Base-by-base conservation (phyloP, 805 yeast species). In the Saturnispora dispora region DNA sequence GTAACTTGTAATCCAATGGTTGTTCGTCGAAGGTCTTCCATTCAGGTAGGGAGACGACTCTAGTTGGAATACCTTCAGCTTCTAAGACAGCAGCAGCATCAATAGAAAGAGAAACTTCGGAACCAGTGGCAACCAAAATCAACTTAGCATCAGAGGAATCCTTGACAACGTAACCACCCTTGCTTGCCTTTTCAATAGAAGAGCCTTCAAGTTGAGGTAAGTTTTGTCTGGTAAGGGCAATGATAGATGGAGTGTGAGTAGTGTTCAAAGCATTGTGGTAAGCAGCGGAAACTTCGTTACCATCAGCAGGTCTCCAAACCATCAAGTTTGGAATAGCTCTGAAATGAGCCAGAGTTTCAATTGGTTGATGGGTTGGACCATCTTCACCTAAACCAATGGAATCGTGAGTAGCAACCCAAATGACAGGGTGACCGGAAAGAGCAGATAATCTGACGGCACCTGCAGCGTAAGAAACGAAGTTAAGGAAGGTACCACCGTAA, bases 401-500 rank as follows among this genome's bases (percentile, higher is more conserved):
- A 70, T 86, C 95, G 69, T 86, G 95, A 55, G 95, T 86, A 55
- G 93, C 93, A 57, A 86, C 88, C 88, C 90, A 85, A 61, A 81
- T 77, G 60, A 85, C 81, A 59, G 91, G 93, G 67, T 82, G 87
- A 60, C 86, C 88, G 52, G 91, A 83, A 57, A 86, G 72, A 52
- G 95, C 91, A 52, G 91, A 77, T 66, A 86, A 77, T 80, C 95
- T 82, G 49, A 85, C 81, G 62, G 95, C 89, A 76, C 93, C 93
- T 40, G 90, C 80, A 60, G 89, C 93, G 64, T 85, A 85, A 11
- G 83, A 78, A 57, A 78, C 83, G 63, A 91, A 91, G 82, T 93
- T 91, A 71, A 91, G 78, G 89, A 91, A 91, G 66, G 99, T 91
- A 73, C 96, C 98, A 71, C 96, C 96, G 75, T 83, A 90, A 62